These are phyloP conservation scores for Tuber borchii DNA, from an alignment of 495 filamentous ascomycete genomes.

Conservation along the genomic window DNA sequence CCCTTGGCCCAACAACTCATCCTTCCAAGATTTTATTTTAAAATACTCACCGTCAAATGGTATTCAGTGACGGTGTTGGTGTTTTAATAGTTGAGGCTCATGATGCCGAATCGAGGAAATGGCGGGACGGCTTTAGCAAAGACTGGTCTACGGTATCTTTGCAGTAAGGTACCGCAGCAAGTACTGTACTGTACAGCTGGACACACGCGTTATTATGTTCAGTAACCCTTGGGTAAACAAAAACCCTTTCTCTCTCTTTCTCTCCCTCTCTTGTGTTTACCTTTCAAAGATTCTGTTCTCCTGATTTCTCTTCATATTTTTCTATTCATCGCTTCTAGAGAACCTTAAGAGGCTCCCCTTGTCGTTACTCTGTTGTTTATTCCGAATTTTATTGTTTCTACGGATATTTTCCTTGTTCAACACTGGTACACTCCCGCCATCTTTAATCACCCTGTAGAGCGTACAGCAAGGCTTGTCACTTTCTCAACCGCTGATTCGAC, in stretches of 20 bases:
- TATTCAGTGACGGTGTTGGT: not conserved
- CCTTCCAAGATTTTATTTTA: not conserved
- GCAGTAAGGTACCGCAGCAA: not conserved
- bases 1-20: not conserved
- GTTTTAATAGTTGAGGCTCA: not conserved
- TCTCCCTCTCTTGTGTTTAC: not conserved
- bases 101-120: not conserved
- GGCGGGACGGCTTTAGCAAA: not conserved
- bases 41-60: not conserved
- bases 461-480: constrained; percentile 27
- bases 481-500: constrained; percentile 19
- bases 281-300: not conserved
- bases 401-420: constrained; percentile 1
- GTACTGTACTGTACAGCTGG: not conserved
- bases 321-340: not conserved
- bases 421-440: constrained; percentile 1
- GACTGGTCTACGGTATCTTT: not conserved
- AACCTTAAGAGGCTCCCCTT: not conserved
- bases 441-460: not conserved
- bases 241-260: not conserved
- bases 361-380: not conserved
- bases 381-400: not conserved
- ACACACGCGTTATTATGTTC: not conserved
- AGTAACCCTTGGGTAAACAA: not conserved
- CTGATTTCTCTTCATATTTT: not conserved